Base-by-base conservation (phyloP, 257 asterid species). In the Scutellaria barbata region DNA sequence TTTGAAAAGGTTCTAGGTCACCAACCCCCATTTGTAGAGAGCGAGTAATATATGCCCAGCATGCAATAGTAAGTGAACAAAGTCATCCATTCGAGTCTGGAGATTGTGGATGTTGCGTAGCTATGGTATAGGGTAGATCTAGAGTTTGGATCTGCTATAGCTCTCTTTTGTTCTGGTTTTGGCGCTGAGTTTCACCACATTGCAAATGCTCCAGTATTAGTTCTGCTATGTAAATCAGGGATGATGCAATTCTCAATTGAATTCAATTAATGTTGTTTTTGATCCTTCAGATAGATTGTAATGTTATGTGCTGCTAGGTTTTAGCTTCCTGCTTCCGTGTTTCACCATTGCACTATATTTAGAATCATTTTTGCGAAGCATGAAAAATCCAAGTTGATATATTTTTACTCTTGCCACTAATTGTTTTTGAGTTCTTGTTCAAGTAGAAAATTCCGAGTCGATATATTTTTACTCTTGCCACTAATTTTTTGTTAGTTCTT, bases 221-320 rank as follows among this genome's bases (percentile, higher is more conserved):
- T n/a, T 8, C 5, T 60, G 62, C 73, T 42, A 53, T 73, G 82
- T 78, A 77, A 25, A 71, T 71, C 53, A 55, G 58, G 65, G 73
- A 51, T 22, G 55, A 42, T 30, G 40, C 60, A 7, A 62, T 60
- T 68, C 33, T 30, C 13, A 9, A 54, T 43, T 73, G 48, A 42
- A 52, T 63, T 52, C n/a, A 10, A 18, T 53, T 6, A n/a, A 12
- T 63, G 56, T 20, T 39, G 68, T 48, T 30, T 30, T 30, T 30
- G 35, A 30, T 30, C 35, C 35, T 30, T 30, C 5, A 30, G 35
- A 30, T 30, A 30, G 4, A 25, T 25, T 25, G 30, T 25, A 25
- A 25, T 25, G 30, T 3, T 25, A 3, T 25, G 30, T 25, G 30
- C 30, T 25, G 30, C 30, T 25, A 25, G 30, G 35, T 30, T 30